A percentile compares a stretch with the other conserved stretches of the same genome.
phyloP scores from a whole-genome alignment of 169 alveolate genomes.

The Cryptosporidium tyzzeri region DNA sequence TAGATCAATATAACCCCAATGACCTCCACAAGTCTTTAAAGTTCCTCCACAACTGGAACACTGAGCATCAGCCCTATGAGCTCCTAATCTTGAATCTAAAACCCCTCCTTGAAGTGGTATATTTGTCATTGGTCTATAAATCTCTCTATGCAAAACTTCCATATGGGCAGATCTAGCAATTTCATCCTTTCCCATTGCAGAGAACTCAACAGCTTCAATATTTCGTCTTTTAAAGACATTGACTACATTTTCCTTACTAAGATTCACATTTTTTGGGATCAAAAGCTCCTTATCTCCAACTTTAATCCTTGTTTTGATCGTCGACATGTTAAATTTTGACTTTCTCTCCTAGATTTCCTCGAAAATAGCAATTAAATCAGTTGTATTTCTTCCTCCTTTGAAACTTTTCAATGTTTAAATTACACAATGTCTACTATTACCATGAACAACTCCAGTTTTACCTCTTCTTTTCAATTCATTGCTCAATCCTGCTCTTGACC shows the following conservation, averaged over 20 bases:
- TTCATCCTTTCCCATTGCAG: conserved; percentile 84
- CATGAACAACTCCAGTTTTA: not conserved
- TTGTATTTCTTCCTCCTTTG: not conserved
- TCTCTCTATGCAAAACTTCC: conserved; percentile 83
- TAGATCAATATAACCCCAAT: conserved; percentile 95
- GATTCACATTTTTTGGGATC: conserved; percentile 33
- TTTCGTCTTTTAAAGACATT: conserved; percentile 39
- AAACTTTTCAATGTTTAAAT: not conserved
- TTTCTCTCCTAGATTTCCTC: not conserved
- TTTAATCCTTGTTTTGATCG: conserved; percentile 2
- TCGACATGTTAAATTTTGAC: not conserved
- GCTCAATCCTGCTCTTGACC: not conserved
- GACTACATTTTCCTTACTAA: conserved; percentile 27
- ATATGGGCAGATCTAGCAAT: conserved; percentile 84
- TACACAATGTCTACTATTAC: not conserved
- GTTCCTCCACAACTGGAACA: conserved; percentile 93
- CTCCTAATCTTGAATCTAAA: conserved; percentile 82
- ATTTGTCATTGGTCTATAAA: conserved; percentile 82
- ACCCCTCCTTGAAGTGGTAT: conserved; percentile 87
- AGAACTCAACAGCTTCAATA: conserved; percentile 85
- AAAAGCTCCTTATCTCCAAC: conserved; percentile 22
- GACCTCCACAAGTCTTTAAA: conserved; percentile 96
- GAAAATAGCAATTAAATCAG: not conserved
- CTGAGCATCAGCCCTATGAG: conserved; percentile 57
- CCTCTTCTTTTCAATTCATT: not conserved